phyloP scores from a whole-genome alignment of 192 early-diverging fungal species.

The Gryganskiella cystojenkinii region DNA sequence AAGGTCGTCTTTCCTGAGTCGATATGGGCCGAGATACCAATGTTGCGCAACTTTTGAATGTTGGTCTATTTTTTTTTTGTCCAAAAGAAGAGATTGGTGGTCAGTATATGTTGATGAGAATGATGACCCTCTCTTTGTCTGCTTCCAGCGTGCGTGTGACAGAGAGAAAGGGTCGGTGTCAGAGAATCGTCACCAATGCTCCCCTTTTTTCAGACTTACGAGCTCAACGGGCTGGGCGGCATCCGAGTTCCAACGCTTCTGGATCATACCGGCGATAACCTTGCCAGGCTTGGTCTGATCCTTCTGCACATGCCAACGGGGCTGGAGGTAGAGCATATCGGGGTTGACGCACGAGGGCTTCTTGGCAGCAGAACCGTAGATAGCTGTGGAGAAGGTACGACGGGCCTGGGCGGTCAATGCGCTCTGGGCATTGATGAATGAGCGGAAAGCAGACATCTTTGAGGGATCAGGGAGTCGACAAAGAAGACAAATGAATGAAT shows the following conservation, averaged over 20 bases:
- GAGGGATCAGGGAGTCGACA: too few relatives aligned
- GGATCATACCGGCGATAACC: conserved; percentile 50
- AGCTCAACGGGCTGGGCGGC: conserved; percentile 37
- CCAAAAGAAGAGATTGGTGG: too few relatives aligned
- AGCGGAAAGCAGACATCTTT: conserved; percentile 44
- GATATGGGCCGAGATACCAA: conserved; percentile 91
- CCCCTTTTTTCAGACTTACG: too few relatives aligned
- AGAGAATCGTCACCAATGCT: too few relatives aligned
- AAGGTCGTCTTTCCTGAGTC: conserved; percentile 90
- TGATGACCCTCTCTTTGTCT: too few relatives aligned
- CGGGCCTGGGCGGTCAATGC: conserved; percentile 43
- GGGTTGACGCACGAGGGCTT: conserved; percentile 31
- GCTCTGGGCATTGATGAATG: conserved; percentile 48
- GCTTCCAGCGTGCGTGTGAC: too few relatives aligned
- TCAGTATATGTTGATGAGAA: too few relatives aligned
- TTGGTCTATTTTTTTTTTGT: conserved; percentile 49
- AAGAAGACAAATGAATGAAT: too few relatives aligned
- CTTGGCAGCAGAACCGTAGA: conserved; percentile 31
- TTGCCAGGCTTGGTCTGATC: conserved; percentile 31
- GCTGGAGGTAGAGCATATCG: conserved; percentile 50
- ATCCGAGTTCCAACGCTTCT: conserved; percentile 53
- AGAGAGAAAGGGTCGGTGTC: too few relatives aligned
- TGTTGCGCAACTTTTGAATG: conserved; percentile 78
- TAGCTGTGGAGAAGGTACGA: conserved; percentile 43
- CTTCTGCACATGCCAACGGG: conserved; percentile 51